phyloP scores from a whole-genome alignment of 1,139 yeast genomes.

The Pneumocystis canis region DNA sequence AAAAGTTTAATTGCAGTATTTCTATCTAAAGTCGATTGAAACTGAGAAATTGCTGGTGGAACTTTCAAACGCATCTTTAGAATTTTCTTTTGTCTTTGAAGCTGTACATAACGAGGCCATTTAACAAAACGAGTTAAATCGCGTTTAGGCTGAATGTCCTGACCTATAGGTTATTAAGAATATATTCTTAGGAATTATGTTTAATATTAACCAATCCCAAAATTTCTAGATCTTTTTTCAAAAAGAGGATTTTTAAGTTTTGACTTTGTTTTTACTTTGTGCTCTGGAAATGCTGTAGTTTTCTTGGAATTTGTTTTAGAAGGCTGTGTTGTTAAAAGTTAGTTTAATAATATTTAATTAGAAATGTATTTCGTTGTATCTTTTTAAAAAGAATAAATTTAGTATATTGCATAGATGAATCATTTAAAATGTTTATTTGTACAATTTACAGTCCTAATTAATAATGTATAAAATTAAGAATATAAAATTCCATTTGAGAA shows the following conservation, averaged over 20 bases:
- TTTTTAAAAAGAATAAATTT: too few species aligned
- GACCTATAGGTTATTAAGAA: conserved; percentile 23
- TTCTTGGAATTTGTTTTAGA: conserved; percentile 56
- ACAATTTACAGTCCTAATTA: too few species aligned
- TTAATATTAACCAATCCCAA: conserved; percentile 57
- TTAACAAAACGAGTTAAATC: conserved; percentile 90
- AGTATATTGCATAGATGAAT: background rate
- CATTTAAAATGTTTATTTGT: background rate
- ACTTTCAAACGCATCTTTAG: conserved; percentile 90
- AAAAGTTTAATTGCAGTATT: conserved; percentile 94
- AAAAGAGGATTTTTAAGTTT: conserved; percentile 52
- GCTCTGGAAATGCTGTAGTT: conserved; percentile 65
- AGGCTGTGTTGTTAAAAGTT: conserved; percentile 61
- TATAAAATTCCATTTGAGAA: too few species aligned
- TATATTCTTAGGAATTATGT: background rate
- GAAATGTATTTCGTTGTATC: background rate
- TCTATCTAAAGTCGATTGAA: conserved; percentile 89
- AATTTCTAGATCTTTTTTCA: conserved; percentile 80
- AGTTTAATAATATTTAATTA: background rate
- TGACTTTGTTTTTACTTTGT: conserved; percentile 27
- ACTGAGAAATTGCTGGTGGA: conserved; percentile 96
- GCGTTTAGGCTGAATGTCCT: conserved; percentile 85
- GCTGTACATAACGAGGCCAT: conserved; percentile 97
- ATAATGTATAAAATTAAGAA: too few species aligned
- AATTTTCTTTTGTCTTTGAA: conserved; percentile 95